Conservation (phyloP, 176 grass and related monocot genomes). For the barley (Hordeum vulgare) region DNA sequence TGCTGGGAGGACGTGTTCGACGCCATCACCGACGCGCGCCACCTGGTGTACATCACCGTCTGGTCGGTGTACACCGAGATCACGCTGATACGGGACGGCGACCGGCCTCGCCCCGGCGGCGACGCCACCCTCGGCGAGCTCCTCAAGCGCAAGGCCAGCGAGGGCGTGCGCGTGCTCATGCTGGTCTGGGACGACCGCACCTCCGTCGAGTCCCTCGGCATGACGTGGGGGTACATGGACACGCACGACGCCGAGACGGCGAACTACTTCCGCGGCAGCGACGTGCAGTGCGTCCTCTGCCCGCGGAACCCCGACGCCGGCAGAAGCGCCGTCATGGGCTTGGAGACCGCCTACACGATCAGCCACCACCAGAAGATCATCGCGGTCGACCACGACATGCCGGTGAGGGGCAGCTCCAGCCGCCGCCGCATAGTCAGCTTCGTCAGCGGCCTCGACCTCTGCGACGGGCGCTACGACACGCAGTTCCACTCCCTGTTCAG, state of each 20-base stretch:
- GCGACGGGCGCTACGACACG: conserved; percentile 84
- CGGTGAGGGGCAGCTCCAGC: conserved; percentile 29
- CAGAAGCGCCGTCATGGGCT: conserved; percentile 47
- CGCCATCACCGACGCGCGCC: conserved; percentile 64
- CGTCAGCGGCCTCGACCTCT: conserved; percentile 81
- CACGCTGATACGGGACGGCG: conserved; percentile 49
- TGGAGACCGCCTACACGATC: conserved; percentile 62
- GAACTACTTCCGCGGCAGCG: conserved; percentile 46
- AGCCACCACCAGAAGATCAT: conserved; percentile 93
- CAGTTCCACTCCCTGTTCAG: conserved; percentile 82
- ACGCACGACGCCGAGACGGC: conserved; percentile 77
- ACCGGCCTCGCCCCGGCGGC: conserved; percentile 42
- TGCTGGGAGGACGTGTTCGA: conserved; percentile 96
- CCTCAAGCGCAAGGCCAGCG: conserved; percentile 80
- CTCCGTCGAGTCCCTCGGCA: conserved; percentile 49
- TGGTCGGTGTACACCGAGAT: conserved; percentile 93
- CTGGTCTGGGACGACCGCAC: conserved; percentile 94
- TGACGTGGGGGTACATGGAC: conserved; percentile 60
- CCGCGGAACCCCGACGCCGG: conserved; percentile 73
- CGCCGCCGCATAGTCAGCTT: conserved; percentile 77
- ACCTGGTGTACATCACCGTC: conserved; percentile 72
- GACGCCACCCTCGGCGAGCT: conserved; percentile 73
- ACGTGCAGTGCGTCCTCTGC: conserved; percentile 74
- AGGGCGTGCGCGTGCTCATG: conserved; percentile 74
- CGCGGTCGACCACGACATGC: conserved; percentile 86